Evolutionary conservation across 495 filamentous ascomycete species (phyloP).

Genomic region (Tuber borchii): DNA sequence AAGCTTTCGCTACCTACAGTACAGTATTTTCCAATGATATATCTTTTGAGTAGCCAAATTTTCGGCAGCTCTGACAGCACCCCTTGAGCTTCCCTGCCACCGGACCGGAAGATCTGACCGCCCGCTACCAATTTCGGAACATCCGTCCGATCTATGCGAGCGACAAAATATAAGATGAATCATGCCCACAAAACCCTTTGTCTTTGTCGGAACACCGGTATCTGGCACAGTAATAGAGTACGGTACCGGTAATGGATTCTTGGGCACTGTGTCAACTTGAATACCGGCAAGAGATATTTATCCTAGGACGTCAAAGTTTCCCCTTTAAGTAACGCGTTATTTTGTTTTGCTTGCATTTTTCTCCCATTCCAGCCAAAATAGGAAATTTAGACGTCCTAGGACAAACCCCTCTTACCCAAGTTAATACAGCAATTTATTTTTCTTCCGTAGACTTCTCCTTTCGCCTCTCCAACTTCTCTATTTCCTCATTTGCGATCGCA

Average conservation of each 20-base stretch:
- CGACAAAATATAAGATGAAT: neutral
- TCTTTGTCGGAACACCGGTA: neutral
- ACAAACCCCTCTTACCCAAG: too few species aligned
- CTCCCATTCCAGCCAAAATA: too few species aligned
- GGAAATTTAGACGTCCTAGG: too few species aligned
- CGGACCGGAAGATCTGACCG: slow-evolving; percentile 3
- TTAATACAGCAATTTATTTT: neutral
- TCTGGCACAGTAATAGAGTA: too few species aligned
- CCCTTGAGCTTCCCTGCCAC: neutral
- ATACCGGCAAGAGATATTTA: too few species aligned
- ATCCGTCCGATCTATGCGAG: neutral
- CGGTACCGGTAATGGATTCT: neutral
- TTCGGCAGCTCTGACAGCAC: neutral
- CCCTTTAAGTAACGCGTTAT: too few species aligned
- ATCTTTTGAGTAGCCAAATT: neutral
- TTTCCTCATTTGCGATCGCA: slow-evolving; percentile 76
- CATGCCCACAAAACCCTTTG: neutral
- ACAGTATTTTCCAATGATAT: neutral
- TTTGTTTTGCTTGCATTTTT: too few species aligned
- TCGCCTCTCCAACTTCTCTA: slow-evolving; percentile 52
- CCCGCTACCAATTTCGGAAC: neutral
- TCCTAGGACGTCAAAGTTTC: too few species aligned
- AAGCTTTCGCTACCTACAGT: neutral
- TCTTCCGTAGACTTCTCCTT: slow-evolving; percentile 16
- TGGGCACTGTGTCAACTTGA: too few species aligned